Base-by-base conservation (phyloP, 1,284 basidiomycete species). In the Amylostereum areolatum region DNA sequence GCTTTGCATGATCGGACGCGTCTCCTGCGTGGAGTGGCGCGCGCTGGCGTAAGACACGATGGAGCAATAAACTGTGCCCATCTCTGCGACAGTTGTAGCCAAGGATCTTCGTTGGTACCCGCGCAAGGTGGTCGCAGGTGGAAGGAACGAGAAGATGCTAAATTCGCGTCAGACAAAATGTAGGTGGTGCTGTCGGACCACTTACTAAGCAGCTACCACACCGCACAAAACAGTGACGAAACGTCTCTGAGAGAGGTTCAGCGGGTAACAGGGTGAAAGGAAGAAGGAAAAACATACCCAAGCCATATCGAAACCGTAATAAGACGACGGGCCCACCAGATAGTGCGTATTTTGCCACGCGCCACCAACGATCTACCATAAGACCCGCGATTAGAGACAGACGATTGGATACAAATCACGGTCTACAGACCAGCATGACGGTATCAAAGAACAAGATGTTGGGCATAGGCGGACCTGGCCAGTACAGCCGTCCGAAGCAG, bases 391-490 rank as follows among this genome's bases (percentile, higher is more conserved):
- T n/a, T n/a, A n/a, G n/a, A n/a, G n/a, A n/a, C n/a, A n/a, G n/a
- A n/a, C n/a, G n/a, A n/a, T n/a, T n/a, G n/a, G n/a, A n/a, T n/a
- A n/a, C n/a, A n/a, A n/a, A n/a, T n/a, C n/a, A n/a, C 24, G 39
- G n/a, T n/a, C 3, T 33, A 67, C 69, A 36, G 49, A 85, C 87
- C 62, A 92, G 64, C 31, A 73, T 74, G 12, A 76, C 65, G 0
- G 89, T 92, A 1, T 92, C 81, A 50, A 83, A 81, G 53, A 85
- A 81, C 45, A 95, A 82, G 46, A 91, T 73, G 48, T 82, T 81
- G 37, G 75, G 82, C 71, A 91, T 81, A 0, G 83, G 81, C 2
- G 82, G 77, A 8, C 80, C 81, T 0, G 89, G 86, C 73, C 79
- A 88, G 64, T 93, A 86, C 25, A 92, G 64, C 27, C 88, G 73